Base-by-base conservation (phyloP, 2,329 filamentous ascomycete species). In the Paecilomyces fulvus region DNA sequence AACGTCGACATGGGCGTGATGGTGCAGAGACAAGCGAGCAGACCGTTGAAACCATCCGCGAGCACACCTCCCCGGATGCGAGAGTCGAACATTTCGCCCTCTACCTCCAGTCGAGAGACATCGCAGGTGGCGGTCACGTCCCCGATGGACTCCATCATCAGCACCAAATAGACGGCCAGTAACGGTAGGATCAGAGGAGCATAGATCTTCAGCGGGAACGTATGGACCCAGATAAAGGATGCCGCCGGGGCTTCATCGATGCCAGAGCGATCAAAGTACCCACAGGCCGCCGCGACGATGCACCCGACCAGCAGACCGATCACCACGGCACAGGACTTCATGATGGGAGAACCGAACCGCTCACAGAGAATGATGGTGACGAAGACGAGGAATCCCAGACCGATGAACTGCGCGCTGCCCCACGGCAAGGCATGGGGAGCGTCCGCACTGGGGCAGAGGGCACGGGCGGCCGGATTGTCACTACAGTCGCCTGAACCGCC, bases 211-310 rank as follows among this genome's bases (percentile, higher is more conserved):
- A 88, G 72, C n/a, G 80, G 80, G 76, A 88, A 88, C 0, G 83
- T 88, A 59, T 85, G 77, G 20, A 87, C 82, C 85, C 85, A 88
- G 65, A 88, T 81, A 70, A 88, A 88, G n/a, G 82, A 85, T 3
- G 74, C 83, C 0, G 79, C 81, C 0, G 85, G 84, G 0, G 85
- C 83, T 6, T 77, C 73, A 58, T 83, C 77, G 61, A 88, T 87
- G 43, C 78, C 77, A 5, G 75, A 74, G 11, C 73, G 70, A 54
- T 83, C 83, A 65, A 87, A 88, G 70, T 88, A 88, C 11, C 84
- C 84, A 57, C 80, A 83, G 2, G 83, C 83, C 8, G 76, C 85
- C 4, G 84, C 84, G 20, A 88, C 83, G 60, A 87, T 85, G 62
- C 85, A 88, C 43, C 85, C 84, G 11, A 86, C 79, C 3, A 87